phyloP scores from a whole-genome alignment of 371 early-diverging fungal genomes.

The Phascolomyces articulosus region DNA sequence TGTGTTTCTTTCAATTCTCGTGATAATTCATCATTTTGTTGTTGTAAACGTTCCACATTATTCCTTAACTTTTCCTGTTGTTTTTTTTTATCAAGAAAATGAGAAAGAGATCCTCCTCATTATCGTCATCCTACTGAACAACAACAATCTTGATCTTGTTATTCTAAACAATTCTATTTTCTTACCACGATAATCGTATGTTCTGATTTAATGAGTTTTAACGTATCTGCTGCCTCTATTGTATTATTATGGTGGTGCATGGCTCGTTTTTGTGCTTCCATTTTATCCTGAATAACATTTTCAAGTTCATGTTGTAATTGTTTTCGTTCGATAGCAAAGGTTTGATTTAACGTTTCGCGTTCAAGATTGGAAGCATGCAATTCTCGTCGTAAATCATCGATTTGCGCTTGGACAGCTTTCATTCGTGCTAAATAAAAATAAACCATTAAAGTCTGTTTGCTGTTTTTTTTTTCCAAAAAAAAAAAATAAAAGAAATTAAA shows the following conservation, averaged over 20 bases:
- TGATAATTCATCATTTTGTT: constrained; percentile 6
- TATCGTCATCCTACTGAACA: no score
- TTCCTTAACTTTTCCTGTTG: constrained; percentile 9
- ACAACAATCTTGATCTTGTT: no score
- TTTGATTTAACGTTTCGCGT: constrained; percentile 1
- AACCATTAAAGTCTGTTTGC: no score
- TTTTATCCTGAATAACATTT: constrained; percentile 7
- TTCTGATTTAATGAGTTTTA: constrained; percentile 19
- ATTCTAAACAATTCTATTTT: background rate
- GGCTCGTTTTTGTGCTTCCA: constrained; percentile 21
- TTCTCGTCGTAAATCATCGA: constrained; percentile 4
- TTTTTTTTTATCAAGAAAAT: background rate
- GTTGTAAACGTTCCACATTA: constrained; percentile 7
- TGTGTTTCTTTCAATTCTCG: background rate
- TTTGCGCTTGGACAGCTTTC: background rate
- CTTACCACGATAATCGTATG: constrained; percentile 18
- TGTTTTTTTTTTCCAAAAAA: background rate
- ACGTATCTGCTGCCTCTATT: constrained; percentile 12
- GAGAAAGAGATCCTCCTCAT: no score
- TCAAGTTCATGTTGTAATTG: constrained; percentile 8
- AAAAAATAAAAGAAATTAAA: background rate
- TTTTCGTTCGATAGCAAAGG: constrained; percentile 7
- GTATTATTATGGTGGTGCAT: constrained; percentile 18
- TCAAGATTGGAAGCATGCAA: constrained; percentile 5
- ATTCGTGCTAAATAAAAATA: constrained; percentile 1